Evolutionary conservation across 2,329 filamentous ascomycete genomes (phyloP), one percentile per base, ranked within the genome.

Genomic region (Nothophaeocryptopus gaeumannii): DNA sequence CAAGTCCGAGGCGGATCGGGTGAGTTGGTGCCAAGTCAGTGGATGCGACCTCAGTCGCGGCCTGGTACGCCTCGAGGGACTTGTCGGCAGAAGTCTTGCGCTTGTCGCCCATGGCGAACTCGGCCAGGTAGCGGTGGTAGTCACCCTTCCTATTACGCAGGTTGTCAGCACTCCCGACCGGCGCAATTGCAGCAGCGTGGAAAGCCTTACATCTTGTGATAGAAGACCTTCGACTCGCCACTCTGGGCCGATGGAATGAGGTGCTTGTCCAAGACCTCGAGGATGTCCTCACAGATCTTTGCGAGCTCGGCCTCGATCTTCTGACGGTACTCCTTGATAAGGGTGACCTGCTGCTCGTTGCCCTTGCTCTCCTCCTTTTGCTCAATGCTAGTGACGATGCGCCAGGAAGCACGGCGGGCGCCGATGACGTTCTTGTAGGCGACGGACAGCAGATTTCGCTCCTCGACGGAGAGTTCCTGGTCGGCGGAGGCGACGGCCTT

Each of bases 301-400:
- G 87, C 90, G 54, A 97, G 86, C 80, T 97, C 92, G 67, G 81
- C 80, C 84, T 97, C 92, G 68, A 97, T 96, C 87, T 96, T 96
- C 77, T 92, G 85, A 72, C 92, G 91, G 84, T 97, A 97, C 75
- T 96, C 90, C 82, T 93, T 93, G 80, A 97, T 96, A 60, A 93
- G 82, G 66, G 78, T 75, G 63, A 96, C 90, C 78, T 96, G 91
- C 65, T 84, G 82, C 65, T 89, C 86, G 77, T 92, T 95, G 81
- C 91, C 91, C 86, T 97, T 97, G 71, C 89, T 93, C 80, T 97
- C 92, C 81, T 97, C 92, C 84, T 96, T 96, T 79, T 96, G 92
- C 83, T 96, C 92, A 70, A 96, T 96, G 66, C 90, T 96, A 72
- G 91, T 93, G 70, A 96, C 88, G 74, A 96, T 96, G 82, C 91